phyloP scores from a whole-genome alignment of 202 grass and related monocot species.

The Digitaria exilis region DNA sequence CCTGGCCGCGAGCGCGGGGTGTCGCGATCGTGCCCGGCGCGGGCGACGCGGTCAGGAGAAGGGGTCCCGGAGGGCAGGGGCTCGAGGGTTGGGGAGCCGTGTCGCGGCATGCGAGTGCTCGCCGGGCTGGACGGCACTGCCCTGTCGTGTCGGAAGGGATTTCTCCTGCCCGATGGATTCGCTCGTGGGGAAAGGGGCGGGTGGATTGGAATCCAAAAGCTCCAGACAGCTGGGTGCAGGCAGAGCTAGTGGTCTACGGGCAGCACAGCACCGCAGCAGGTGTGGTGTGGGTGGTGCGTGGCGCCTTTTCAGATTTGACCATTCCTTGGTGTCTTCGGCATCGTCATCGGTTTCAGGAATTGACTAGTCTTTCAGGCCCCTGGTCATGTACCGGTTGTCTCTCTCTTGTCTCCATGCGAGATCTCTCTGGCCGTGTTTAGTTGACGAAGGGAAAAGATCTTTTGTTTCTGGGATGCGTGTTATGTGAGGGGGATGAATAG shows the following conservation, averaged over 20 bases:
- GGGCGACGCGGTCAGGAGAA: slow-evolving; percentile 9
- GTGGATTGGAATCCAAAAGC: slow-evolving; percentile 1
- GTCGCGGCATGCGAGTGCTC: slow-evolving; percentile 25
- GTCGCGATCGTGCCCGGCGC: not conserved
- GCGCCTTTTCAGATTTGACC: slow-evolving; percentile 11
- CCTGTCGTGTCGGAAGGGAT: not conserved
- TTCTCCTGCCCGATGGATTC: not conserved
- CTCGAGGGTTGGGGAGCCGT: not conserved
- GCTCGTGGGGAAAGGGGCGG: not conserved
- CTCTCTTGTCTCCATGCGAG: not conserved
- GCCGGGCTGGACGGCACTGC: not conserved
- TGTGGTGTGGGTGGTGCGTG: not conserved
- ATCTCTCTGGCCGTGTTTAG: no score
- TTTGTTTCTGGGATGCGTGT: no score
- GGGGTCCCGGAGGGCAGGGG: not conserved
- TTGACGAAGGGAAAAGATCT: no score
- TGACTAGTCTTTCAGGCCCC: not conserved
- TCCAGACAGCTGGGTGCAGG: slow-evolving; percentile 41
- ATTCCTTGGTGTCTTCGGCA: not conserved
- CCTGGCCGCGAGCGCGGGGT: not conserved
- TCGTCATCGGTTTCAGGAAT: not conserved
- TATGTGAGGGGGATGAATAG: no score
- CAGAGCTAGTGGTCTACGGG: not conserved
- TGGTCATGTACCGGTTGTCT: not conserved
- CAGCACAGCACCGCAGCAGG: no score